A percentile compares a stretch with the other conserved stretches of the same genome.
Conservation (phyloP, 2,329 filamentous ascomycete species). For the Neofusicoccum ribis region DNA sequence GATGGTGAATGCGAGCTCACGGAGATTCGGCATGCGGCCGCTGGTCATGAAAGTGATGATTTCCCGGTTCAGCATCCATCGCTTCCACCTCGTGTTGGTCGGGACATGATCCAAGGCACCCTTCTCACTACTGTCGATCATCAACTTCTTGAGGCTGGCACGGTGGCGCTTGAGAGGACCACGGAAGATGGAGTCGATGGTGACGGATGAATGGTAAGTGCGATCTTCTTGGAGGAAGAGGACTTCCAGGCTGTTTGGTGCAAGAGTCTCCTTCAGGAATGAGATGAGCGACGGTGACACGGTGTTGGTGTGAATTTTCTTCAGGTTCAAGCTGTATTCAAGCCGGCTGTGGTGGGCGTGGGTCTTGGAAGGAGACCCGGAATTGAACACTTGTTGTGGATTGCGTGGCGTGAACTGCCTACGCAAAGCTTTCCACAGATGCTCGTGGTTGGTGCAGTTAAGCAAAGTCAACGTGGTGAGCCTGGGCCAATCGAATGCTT, state of each 20-base stretch:
- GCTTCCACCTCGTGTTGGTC: conserved; percentile 55
- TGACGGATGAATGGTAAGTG: conserved; percentile 57
- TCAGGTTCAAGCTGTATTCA: conserved; percentile 59
- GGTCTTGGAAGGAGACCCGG: conserved; percentile 33
- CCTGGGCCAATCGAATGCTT: conserved; percentile 72
- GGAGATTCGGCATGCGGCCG: conserved; percentile 70
- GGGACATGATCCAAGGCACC: conserved; percentile 43
- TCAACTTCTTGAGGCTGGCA: conserved; percentile 67
- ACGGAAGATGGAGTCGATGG: conserved; percentile 70
- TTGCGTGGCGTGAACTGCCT: conserved; percentile 49
- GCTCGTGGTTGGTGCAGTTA: conserved; percentile 70
- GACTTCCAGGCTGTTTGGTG: conserved; percentile 76
- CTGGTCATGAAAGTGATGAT: conserved; percentile 73
- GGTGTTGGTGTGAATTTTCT: conserved; percentile 72
- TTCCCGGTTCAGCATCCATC: conserved; percentile 71
- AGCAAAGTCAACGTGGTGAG: conserved; percentile 73
- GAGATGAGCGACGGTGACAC: conserved; percentile 68
- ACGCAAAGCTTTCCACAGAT: conserved; percentile 71
- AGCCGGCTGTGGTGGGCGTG: conserved; percentile 30
- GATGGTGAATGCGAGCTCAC: conserved; percentile 70
- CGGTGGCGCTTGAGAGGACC: conserved; percentile 70
- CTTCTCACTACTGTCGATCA: conserved; percentile 70
- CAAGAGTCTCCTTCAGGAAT: conserved; percentile 75
- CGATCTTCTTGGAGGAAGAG: conserved; percentile 72
- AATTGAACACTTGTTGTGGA: conserved; percentile 29